These are phyloP conservation scores for Alopecurus myosuroides DNA, from an alignment of 176 grass and related monocot species.

Conservation along the genomic window DNA sequence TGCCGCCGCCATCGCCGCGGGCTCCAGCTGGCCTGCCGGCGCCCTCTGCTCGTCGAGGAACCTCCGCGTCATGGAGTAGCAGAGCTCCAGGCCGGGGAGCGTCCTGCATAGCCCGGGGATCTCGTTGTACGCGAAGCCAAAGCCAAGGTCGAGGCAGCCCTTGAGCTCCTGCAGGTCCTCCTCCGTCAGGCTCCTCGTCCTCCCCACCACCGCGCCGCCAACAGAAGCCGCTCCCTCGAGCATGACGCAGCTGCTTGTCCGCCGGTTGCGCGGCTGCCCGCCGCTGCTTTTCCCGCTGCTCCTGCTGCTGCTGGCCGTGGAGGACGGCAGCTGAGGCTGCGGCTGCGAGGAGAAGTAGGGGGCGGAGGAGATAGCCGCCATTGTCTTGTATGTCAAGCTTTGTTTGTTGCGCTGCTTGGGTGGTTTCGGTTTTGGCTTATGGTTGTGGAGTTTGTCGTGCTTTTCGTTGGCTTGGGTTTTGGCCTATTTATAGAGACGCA, in stretches of 20 bases:
- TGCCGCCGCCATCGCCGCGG: too few species aligned
- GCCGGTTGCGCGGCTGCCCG: not conserved
- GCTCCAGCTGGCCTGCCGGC: conserved; percentile 7
- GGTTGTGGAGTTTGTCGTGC: not conserved
- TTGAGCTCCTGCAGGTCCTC: conserved; percentile 78
- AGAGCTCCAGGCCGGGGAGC: conserved; percentile 67
- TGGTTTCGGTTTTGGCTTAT: too few species aligned
- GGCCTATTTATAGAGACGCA: conserved; percentile 32
- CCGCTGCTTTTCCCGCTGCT: not conserved
- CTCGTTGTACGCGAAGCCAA: conserved; percentile 62
- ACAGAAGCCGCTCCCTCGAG: conserved; percentile 22
- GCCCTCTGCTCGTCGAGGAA: conserved; percentile 59
- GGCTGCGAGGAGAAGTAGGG: conserved; percentile 48
- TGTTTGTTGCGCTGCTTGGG: not conserved
- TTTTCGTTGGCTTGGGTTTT: not conserved
- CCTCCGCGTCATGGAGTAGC: conserved; percentile 73
- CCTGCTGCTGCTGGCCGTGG: not conserved
- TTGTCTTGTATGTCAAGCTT: not conserved
- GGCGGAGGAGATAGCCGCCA: conserved; percentile 37
- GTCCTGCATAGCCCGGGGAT: conserved; percentile 69
- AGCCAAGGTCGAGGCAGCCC: conserved; percentile 75
- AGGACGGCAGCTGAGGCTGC: conserved; percentile 22
- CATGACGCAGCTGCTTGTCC: conserved; percentile 40
- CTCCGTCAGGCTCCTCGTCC: conserved; percentile 63
- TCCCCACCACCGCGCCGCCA: conserved; percentile 10